Evolutionary conservation across 2,329 filamentous ascomycete genomes (phyloP), one percentile per base, ranked within the genome.

Genomic region (Talaromyces sp.): DNA sequence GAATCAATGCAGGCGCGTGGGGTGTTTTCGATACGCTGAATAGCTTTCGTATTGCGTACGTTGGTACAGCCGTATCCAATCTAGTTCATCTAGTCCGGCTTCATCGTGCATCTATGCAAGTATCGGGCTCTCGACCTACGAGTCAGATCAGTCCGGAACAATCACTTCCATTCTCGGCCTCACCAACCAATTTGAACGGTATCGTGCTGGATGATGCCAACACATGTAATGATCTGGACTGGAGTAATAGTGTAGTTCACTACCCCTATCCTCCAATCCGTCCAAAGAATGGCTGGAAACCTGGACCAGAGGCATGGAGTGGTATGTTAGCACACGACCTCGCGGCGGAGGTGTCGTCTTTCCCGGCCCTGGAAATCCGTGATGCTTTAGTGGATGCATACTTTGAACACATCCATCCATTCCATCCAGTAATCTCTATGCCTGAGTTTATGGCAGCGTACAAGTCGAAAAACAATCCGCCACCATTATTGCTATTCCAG

Each of bases 401-500:
- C 62, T 75, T 76, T 49, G 66, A 70, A 1, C 67, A 73, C 50
- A 68, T 76, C 5, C 69, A 74, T 33, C 73, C 72, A 0, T 67
- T 69, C 10, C 68, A 74, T 25, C 74, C 74, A 2, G 65, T 76
- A 13, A 68, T 76, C 5, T 67, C 71, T 35, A 65, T 67, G 47
- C 62, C 65, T 10, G 61, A 61, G 19, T 73, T 71, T 62, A 64
- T 64, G n/a, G 47, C 35, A 15, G 41, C 52, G 19, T 70, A 67
- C n/a, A 19, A 39, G 3, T 50, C 67, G 37, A 58, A 63, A 7
- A 60, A 66, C 19, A 67, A 69, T 17, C 71, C 70, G 4, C 72
- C 73, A 3, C 68, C 72, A 10, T 65, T 75, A 8, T 61, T 75
- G n/a, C 62, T 74, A 15, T 67, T 75, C 9, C 73, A 75, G 56